Conservation (phyloP, 768 basidiomycete genomes). For the Phallus indusiatus region DNA sequence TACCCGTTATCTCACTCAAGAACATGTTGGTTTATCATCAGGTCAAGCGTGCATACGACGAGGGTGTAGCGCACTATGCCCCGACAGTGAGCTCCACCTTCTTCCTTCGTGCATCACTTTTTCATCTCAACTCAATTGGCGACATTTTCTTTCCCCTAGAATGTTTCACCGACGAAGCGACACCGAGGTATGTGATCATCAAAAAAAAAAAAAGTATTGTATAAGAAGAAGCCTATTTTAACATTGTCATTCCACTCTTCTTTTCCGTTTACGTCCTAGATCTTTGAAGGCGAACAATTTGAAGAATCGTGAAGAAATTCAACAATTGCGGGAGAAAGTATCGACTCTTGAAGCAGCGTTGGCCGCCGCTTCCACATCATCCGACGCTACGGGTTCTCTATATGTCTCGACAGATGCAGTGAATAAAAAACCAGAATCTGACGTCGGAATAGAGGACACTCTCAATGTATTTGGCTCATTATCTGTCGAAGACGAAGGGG, state of each 20-base stretch:
- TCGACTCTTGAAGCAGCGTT: not conserved
- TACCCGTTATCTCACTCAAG: not conserved
- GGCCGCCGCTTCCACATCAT: not conserved
- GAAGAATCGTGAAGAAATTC: slow-evolving; percentile 4
- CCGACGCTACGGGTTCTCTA: not conserved
- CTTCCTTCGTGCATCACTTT: not conserved
- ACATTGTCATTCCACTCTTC: not conserved
- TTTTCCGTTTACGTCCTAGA: not conserved
- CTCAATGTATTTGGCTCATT: not conserved
- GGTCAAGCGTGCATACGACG: slow-evolving; percentile 5
- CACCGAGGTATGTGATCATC: not conserved
- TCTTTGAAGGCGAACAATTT: slow-evolving; percentile 5
- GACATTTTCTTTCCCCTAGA: not conserved
- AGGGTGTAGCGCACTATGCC: slow-evolving; percentile 1
- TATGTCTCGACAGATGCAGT: not conserved
- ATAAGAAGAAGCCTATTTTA: not conserved
- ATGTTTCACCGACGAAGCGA: slow-evolving; percentile 7
- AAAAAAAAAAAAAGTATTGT: not conserved
- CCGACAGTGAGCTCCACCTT: slow-evolving; percentile 1
- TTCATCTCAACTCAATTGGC: not conserved
- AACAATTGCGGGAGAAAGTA: not conserved
- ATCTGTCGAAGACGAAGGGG: slow-evolving; percentile 1
- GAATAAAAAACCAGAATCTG: not conserved
- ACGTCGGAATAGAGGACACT: not conserved
- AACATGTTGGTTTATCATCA: not conserved